Evolutionary conservation across 78 protist genomes (phyloP), one percentile per base, ranked within the genome.

Genomic region (Dictyostelium brefeldianum): DNA sequence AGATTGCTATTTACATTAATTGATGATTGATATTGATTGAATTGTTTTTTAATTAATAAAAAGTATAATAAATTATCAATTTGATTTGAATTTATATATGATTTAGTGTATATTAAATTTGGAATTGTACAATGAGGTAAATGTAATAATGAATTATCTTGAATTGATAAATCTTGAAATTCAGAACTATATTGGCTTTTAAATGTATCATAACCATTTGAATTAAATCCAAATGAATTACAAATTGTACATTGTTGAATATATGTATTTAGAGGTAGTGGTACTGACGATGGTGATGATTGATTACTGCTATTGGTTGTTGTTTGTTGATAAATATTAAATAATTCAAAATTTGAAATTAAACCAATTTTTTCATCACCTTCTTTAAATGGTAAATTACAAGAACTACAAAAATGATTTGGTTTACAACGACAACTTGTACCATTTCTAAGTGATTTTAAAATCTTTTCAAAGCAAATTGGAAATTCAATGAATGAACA

Each of bases 401-500:
- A 84, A 17, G 65, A 47, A 22, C 47, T 3, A 74, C 91, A 84
- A 29, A 29, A 50, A 9, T 10, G 43, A 12, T 18, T n/a, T 57
- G 65, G 78, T 25, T 36, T 43, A 71, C 90, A 83, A 17, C 69
- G 22, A 36, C 90, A 83, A 36, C 25, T 62, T 43, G 41, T 74
- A 48, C 67, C 69, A 75, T 17, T 25, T 43, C 77, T 22, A 4
- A 77, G 18, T 7, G 48, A 53, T 57, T 74, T 74, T 12, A 14
- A 4, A 3, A 31, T 7, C 43, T 27, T 48, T 46, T 84, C 83
- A 31, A 15, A 50, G 25, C 82, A 74, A 18, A 73, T 29, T 64
- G 93, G 93, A 36, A 87, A 74, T 31, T 87, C 93, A 25, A 87
- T 77, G 69, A 41, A 77, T 27, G 50, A 15, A 31, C 93, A 87